Evolutionary conservation across 1,284 basidiomycete genomes (phyloP).

Genomic region (Ceratobasidium sp.): DNA sequence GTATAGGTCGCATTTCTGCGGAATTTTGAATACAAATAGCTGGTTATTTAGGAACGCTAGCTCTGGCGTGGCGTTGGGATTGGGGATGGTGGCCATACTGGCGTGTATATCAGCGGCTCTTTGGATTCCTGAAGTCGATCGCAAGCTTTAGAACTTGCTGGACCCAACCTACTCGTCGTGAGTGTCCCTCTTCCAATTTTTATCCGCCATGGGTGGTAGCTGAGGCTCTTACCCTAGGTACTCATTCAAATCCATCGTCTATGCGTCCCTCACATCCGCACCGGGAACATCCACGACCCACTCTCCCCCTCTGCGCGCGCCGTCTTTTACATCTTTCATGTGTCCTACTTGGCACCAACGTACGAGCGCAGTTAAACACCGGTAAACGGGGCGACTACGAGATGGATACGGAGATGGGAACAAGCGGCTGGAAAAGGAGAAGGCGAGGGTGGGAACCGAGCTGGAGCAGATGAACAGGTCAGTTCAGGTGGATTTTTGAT

Average conservation of each 20-base stretch:
- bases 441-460: background rate
- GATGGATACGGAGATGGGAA: background rate
- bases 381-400: slow-evolving; percentile 39
- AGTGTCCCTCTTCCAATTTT: background rate
- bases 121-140: slow-evolving; percentile 13
- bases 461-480: background rate
- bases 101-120: background rate
- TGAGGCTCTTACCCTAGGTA: background rate
- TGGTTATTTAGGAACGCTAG: background rate
- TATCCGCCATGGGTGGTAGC: background rate
- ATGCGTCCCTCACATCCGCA: slow-evolving; percentile 27
- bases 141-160: slow-evolving; percentile 19
- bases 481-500: background rate
- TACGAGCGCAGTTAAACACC: slow-evolving; percentile 20
- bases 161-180: slow-evolving; percentile 2
- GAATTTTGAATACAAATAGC: no score
- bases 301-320: slow-evolving; percentile 20
- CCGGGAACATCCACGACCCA: background rate
- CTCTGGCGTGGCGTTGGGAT: background rate
- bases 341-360: slow-evolving; percentile 35
- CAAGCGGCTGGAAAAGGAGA: slow-evolving; percentile 13
- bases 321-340: slow-evolving; percentile 30
- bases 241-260: slow-evolving; percentile 29
- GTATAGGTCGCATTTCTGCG: no score
- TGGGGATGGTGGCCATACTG: background rate